Conservation (phyloP, 208 protist genomes). For the Leishmania gerbilli region DNA sequence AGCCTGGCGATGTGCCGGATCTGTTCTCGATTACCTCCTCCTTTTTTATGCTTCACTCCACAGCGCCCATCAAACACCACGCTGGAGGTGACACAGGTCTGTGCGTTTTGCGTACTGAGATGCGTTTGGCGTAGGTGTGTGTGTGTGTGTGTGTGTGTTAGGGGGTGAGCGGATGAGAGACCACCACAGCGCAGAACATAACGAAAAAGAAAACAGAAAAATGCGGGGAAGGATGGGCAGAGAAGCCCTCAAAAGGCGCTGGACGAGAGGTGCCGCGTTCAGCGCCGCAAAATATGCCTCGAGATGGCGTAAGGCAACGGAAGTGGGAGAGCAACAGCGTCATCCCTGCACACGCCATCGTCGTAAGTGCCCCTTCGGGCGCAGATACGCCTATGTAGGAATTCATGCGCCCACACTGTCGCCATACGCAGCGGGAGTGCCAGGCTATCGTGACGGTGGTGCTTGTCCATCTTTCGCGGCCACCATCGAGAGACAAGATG, state of each 20-base stretch:
- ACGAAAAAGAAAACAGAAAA: background rate
- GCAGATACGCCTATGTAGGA: background rate
- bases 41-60: background rate
- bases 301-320: background rate
- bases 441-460: background rate
- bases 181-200: background rate
- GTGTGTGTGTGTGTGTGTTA: background rate
- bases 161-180: background rate
- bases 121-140: background rate
- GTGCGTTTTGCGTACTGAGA: background rate
- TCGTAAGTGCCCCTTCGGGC: background rate
- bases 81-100: background rate
- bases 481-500: background rate
- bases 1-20: background rate
- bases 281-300: background rate
- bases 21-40: background rate
- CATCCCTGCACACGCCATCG: background rate
- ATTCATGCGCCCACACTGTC: background rate
- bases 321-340: background rate
- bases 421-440: background rate
- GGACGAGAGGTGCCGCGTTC: background rate
- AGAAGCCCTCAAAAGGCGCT: background rate
- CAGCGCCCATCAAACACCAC: background rate
- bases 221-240: background rate
- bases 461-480: background rate